Conservation (phyloP, 768 basidiomycete species). For the Kockovaella imperatae region DNA sequence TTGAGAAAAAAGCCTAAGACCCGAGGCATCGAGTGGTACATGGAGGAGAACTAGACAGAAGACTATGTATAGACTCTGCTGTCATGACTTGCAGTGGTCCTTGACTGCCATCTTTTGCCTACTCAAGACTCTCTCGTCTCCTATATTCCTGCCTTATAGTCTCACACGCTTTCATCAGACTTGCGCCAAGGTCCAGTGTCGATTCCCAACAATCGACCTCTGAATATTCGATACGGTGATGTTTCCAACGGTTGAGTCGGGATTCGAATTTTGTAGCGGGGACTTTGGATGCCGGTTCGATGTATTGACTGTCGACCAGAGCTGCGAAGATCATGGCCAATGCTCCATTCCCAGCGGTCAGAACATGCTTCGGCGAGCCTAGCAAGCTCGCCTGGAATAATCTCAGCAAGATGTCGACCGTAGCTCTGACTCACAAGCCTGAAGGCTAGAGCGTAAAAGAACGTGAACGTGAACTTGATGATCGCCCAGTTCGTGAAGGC, state of each 20-base stretch:
- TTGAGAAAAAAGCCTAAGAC: slow-evolving; percentile 12
- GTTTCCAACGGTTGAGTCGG: slow-evolving; percentile 7
- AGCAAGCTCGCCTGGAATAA: slow-evolving; percentile 18
- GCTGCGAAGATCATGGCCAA: slow-evolving; percentile 28
- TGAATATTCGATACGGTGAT: slow-evolving; percentile 16
- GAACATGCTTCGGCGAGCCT: slow-evolving; percentile 27
- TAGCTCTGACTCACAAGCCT: slow-evolving; percentile 13
- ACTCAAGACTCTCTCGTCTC: slow-evolving; percentile 20
- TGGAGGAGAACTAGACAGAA: slow-evolving; percentile 28
- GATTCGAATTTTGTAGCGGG: slow-evolving; percentile 21
- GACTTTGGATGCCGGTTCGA: slow-evolving; percentile 5
- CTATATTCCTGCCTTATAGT: slow-evolving; percentile 20
- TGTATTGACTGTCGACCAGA: slow-evolving; percentile 17
- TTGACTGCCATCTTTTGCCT: too few species aligned
- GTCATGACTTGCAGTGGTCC: too few species aligned
- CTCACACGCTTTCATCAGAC: slow-evolving; percentile 19
- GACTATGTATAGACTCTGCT: not conserved
- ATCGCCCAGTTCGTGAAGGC: too few species aligned
- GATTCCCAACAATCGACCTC: slow-evolving; percentile 27
- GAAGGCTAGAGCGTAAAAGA: slow-evolving; percentile 19
- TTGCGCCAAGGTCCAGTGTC: slow-evolving; percentile 12
- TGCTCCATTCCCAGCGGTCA: slow-evolving; percentile 21
- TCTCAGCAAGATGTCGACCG: not conserved
- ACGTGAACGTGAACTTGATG: too few species aligned
- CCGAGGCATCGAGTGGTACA: slow-evolving; percentile 31